phyloP scores from a whole-genome alignment of 768 basidiomycete genomes.

The Boletus eberwhitei region DNA sequence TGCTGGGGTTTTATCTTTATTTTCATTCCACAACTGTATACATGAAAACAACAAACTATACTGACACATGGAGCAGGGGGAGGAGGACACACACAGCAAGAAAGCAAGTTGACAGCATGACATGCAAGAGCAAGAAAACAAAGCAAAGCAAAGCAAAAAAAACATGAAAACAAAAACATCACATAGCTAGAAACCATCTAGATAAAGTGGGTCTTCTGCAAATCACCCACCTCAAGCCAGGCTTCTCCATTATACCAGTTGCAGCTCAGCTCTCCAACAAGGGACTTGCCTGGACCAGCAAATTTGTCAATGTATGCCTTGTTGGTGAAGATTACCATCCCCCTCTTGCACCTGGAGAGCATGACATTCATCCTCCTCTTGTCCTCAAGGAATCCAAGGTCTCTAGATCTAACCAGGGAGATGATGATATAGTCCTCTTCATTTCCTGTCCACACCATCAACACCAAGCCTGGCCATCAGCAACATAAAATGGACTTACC shows the following conservation, averaged over 20 bases:
- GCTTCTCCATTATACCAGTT: slow-evolving; percentile 30
- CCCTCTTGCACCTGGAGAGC: slow-evolving; percentile 75
- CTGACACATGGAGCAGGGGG: not conserved
- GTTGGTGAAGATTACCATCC: slow-evolving; percentile 73
- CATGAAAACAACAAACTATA: slow-evolving; percentile 9
- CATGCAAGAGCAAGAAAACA: slow-evolving; percentile 5
- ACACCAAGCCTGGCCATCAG: not conserved
- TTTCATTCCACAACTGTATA: slow-evolving; percentile 2
- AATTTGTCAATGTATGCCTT: slow-evolving; percentile 54
- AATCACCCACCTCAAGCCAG: slow-evolving; percentile 36
- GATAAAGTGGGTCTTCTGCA: slow-evolving; percentile 22
- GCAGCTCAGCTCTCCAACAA: slow-evolving; percentile 40
- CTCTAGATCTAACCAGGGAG: slow-evolving; percentile 61
- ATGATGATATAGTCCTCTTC: slow-evolving; percentile 77
- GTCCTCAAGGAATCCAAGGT: slow-evolving; percentile 66
- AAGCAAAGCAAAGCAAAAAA: not conserved
- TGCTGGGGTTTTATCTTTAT: slow-evolving; percentile 1
- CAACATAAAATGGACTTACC: slow-evolving; percentile 39
- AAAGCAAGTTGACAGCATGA: slow-evolving; percentile 17
- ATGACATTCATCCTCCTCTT: slow-evolving; percentile 79
- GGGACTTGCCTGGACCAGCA: slow-evolving; percentile 46
- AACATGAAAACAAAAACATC: not conserved
- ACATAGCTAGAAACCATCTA: slow-evolving; percentile 6
- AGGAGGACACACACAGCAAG: slow-evolving; percentile 9
- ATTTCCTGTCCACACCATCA: slow-evolving; percentile 52